phyloP scores from a whole-genome alignment of 495 filamentous ascomycete species.

The Cercophora samala region DNA sequence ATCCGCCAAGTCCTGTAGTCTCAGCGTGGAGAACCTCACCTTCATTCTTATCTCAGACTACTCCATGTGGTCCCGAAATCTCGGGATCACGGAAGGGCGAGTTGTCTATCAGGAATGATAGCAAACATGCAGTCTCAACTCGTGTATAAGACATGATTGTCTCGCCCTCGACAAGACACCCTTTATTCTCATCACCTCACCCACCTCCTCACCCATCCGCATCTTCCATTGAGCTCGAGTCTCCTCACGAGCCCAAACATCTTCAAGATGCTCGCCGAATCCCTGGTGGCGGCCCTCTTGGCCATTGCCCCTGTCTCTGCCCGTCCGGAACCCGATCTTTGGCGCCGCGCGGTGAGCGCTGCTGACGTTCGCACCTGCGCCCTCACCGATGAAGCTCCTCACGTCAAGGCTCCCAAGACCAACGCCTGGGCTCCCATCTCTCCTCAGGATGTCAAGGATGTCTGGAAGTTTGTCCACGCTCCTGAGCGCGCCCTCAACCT shows the following conservation, averaged over 20 bases:
- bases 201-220: not conserved
- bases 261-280: slow-evolving; percentile 15
- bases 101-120: not conserved
- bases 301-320: slow-evolving; percentile 13
- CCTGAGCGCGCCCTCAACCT: slow-evolving; percentile 32
- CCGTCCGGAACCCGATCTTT: slow-evolving; percentile 20
- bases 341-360: slow-evolving; percentile 13
- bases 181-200: not conserved
- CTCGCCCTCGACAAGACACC: slow-evolving; percentile 1
- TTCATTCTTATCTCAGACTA: not conserved
- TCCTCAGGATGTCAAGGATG: slow-evolving; percentile 27
- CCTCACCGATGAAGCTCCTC: slow-evolving; percentile 19
- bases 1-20: not conserved
- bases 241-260: not conserved
- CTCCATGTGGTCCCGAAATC: not conserved
- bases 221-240: slow-evolving; percentile 4
- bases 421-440: slow-evolving; percentile 35
- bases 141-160: not conserved
- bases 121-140: not conserved
- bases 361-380: slow-evolving; percentile 12
- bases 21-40: not conserved
- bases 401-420: slow-evolving; percentile 27
- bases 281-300: slow-evolving; percentile 16
- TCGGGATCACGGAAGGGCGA: not conserved
- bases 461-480: slow-evolving; percentile 33